phyloP scores from a whole-genome alignment of 2,329 filamentous ascomycete species.

The Ilyonectria robusta region DNA sequence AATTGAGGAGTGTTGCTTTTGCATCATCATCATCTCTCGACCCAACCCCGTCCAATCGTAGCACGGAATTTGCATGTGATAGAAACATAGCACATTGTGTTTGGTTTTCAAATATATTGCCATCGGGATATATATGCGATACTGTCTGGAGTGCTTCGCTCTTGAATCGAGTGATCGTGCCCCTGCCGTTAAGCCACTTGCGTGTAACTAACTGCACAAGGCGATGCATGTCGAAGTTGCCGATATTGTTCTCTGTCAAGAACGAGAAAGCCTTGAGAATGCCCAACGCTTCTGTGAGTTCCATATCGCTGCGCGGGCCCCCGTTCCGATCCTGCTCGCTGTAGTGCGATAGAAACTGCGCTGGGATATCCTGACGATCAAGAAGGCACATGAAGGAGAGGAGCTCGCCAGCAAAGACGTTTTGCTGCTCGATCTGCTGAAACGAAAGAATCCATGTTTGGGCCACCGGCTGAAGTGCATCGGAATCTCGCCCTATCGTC shows the following conservation, averaged over 20 bases:
- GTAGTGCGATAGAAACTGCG: slow-evolving; percentile 40
- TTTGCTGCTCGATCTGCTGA: slow-evolving; percentile 46
- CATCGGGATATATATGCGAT: slow-evolving; percentile 39
- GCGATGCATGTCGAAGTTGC: slow-evolving; percentile 50
- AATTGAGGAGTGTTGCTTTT: slow-evolving; percentile 31
- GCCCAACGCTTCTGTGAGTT: slow-evolving; percentile 40
- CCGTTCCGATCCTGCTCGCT: background rate
- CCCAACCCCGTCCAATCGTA: slow-evolving; percentile 26
- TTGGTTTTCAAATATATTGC: slow-evolving; percentile 24
- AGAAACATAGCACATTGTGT: slow-evolving; percentile 41
- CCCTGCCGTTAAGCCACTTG: slow-evolving; percentile 46
- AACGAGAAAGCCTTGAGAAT: slow-evolving; percentile 51
- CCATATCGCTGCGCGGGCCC: background rate
- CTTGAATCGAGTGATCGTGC: slow-evolving; percentile 25
- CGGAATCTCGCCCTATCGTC: slow-evolving; percentile 47
- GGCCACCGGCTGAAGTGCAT: background rate
- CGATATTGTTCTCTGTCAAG: slow-evolving; percentile 32
- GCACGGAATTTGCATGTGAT: slow-evolving; percentile 43
- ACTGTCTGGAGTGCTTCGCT: slow-evolving; percentile 41
- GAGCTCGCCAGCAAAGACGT: slow-evolving; percentile 41
- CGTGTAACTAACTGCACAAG: slow-evolving; percentile 53
- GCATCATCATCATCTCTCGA: slow-evolving; percentile 23
- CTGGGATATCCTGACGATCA: slow-evolving; percentile 48
- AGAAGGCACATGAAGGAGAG: slow-evolving; percentile 51
- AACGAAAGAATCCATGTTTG: slow-evolving; percentile 46